Conservation (phyloP, 2,329 filamentous ascomycete species). For the Claviceps pazoutovae region DNA sequence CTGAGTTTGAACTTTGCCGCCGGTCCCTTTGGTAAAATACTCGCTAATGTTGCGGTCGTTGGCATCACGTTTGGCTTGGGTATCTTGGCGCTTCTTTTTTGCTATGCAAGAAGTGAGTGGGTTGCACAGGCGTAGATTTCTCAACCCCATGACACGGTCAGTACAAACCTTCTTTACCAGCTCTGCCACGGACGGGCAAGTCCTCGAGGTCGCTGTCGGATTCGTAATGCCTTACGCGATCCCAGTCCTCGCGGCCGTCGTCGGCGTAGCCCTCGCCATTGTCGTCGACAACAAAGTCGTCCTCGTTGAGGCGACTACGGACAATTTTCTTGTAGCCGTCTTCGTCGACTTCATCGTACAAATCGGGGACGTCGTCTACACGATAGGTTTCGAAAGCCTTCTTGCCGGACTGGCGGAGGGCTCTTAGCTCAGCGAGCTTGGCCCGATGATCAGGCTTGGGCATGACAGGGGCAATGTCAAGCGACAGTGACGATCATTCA, state of each 20-base stretch:
- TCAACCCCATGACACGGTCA: constrained; percentile 3
- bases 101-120: constrained; percentile 29
- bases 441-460: constrained; percentile 26
- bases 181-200: constrained; percentile 27
- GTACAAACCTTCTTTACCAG: constrained; percentile 36
- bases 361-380: constrained; percentile 65
- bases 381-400: constrained; percentile 81
- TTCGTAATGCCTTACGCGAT: constrained; percentile 53
- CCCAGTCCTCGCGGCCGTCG: constrained; percentile 91
- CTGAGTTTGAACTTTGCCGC: constrained; percentile 52
- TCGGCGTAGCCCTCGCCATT: constrained; percentile 95
- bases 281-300: constrained; percentile 98
- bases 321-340: constrained; percentile 96
- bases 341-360: constrained; percentile 96
- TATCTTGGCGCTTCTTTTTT: constrained; percentile 80
- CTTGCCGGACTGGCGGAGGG: constrained; percentile 77
- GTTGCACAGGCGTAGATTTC: neutral
- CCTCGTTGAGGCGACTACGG: constrained; percentile 71
- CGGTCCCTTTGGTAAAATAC: constrained; percentile 73
- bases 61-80: constrained; percentile 70
- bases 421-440: constrained; percentile 65
- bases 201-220: constrained; percentile 54
- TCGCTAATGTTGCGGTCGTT: constrained; percentile 87
- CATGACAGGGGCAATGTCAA: constrained; percentile 15
- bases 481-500: constrained; percentile 8